Evolutionary conservation across 2,329 filamentous ascomycete species (phyloP), one percentile per base, ranked within the genome.

Genomic region (Gyromitra esculenta): DNA sequence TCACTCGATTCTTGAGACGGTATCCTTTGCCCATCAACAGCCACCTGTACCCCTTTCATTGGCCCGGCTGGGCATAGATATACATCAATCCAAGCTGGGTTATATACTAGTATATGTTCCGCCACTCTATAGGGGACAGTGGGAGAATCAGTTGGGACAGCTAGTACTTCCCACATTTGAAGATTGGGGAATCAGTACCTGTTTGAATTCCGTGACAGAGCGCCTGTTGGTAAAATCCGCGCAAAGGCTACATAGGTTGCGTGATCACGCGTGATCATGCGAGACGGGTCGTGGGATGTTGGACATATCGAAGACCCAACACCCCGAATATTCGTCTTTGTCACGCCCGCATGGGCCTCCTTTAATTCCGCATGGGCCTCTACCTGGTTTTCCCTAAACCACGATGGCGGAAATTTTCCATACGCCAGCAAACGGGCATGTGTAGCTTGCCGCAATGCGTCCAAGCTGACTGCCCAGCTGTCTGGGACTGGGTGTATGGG

Each of bases 321-420:
- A 57, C 21, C 21, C 11, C 13, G 31, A 56, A 35, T 7, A 31
- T 50, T 50, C 15, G 45, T 50, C n/a, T 7, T n/a, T 18, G 15
- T n/a, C 15, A 18, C n/a, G 45, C 45, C 8, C 50, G 50, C 50
- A 54, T 54, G 50, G 50, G n/a, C 50, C 50, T 54, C 50, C 50
- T 54, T 59, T 39, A 21, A 15, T 7, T 43, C 15, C 57, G 57
- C 57, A 62, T 43, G n/a, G 57, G 37, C 57, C 57, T 39, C 57
- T 43, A 41, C n/a, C 31, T 2, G 45, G 43, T 39, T 45, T 31
- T 31, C 18, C 62, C 62, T 45, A 65, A 65, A 65, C 62, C 62
- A 52, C 43, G 31, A 13, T 39, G 62, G 62, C 45, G 62, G 62
- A 45, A 62, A 25, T 11, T n/a, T 41, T 15, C 57, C 57, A 62